Conservation (phyloP, 2,329 filamentous ascomycete genomes). For the Phyllosticta citriasiana region DNA sequence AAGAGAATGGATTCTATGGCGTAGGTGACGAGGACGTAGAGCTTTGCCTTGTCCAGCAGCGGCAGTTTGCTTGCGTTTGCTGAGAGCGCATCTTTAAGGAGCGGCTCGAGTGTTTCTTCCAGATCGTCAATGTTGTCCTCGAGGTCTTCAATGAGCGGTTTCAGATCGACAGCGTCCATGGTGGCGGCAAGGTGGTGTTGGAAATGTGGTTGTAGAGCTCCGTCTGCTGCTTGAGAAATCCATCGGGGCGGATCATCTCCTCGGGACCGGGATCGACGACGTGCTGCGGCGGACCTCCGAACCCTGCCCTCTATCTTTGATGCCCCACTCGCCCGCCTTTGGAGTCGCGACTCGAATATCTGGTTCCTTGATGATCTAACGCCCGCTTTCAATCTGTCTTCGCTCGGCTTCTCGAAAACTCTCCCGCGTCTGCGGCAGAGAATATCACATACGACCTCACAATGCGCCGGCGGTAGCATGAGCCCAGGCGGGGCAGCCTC, state of each 20-base stretch:
- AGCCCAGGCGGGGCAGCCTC: constrained; percentile 34
- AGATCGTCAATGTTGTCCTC: constrained; percentile 71
- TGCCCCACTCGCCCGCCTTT: background rate
- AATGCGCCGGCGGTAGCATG: constrained; percentile 35
- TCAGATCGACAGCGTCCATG: constrained; percentile 51
- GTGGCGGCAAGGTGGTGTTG: background rate
- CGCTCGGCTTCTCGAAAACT: constrained; percentile 24
- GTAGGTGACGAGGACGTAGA: constrained; percentile 81
- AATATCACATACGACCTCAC: constrained; percentile 28
- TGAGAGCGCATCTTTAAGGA: constrained; percentile 53
- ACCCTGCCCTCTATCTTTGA: background rate
- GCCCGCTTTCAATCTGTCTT: constrained; percentile 34
- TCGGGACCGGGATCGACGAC: background rate
- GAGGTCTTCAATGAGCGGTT: constrained; percentile 61
- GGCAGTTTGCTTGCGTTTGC: constrained; percentile 69
- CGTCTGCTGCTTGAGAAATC: background rate
- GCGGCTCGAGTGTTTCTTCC: constrained; percentile 61
- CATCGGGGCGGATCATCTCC: background rate
- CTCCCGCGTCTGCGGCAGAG: constrained; percentile 37
- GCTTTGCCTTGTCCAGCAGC: constrained; percentile 88
- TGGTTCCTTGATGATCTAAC: background rate
- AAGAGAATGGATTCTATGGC: constrained; percentile 85
- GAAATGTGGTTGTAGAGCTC: background rate
- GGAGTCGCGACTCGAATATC: background rate
- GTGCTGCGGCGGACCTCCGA: background rate